Evolutionary conservation across 2,329 filamentous ascomycete species (phyloP).

Genomic region (Hymenoscyphus salicellus): DNA sequence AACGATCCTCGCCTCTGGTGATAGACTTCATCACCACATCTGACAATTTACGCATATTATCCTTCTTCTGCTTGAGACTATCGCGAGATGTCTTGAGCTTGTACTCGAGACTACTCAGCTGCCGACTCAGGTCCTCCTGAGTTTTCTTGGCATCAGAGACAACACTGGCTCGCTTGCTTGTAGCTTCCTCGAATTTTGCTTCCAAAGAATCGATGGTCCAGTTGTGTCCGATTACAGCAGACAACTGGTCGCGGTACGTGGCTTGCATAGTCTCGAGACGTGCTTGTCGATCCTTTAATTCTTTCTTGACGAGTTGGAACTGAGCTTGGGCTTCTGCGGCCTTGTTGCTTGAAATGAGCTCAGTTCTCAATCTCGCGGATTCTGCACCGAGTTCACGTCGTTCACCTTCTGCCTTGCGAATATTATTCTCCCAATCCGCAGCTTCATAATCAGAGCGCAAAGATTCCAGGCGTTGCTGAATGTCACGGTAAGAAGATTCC

Average conservation of each 20-base stretch:
- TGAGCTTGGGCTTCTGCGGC: slow-evolving; percentile 79
- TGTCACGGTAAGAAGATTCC: slow-evolving; percentile 69
- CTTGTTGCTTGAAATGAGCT: slow-evolving; percentile 78
- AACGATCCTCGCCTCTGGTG: slow-evolving; percentile 39
- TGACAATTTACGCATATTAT: slow-evolving; percentile 61
- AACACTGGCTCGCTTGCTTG: slow-evolving; percentile 55
- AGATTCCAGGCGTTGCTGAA: slow-evolving; percentile 59
- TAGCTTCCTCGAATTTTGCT: slow-evolving; percentile 60
- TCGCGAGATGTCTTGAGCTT: slow-evolving; percentile 64
- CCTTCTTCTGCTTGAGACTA: slow-evolving; percentile 60
- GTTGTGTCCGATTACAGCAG: slow-evolving; percentile 56
- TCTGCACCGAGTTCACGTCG: slow-evolving; percentile 69
- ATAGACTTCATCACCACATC: slow-evolving; percentile 53
- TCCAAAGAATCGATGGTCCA: slow-evolving; percentile 74
- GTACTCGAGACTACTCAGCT: slow-evolving; percentile 74
- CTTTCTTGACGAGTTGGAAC: slow-evolving; percentile 78
- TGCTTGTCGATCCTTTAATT: slow-evolving; percentile 68
- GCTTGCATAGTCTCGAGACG: slow-evolving; percentile 74
- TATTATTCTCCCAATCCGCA: slow-evolving; percentile 67
- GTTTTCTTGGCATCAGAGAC: slow-evolving; percentile 65
- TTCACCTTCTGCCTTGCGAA: slow-evolving; percentile 63
- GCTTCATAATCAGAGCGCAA: slow-evolving; percentile 61
- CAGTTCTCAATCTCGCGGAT: slow-evolving; percentile 68
- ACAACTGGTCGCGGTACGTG: slow-evolving; percentile 71
- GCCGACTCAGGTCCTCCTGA: slow-evolving; percentile 67